These are phyloP conservation scores for Blastocystis hominis DNA, from an alignment of 352 stramenopile genomes.

Conservation along the genomic window DNA sequence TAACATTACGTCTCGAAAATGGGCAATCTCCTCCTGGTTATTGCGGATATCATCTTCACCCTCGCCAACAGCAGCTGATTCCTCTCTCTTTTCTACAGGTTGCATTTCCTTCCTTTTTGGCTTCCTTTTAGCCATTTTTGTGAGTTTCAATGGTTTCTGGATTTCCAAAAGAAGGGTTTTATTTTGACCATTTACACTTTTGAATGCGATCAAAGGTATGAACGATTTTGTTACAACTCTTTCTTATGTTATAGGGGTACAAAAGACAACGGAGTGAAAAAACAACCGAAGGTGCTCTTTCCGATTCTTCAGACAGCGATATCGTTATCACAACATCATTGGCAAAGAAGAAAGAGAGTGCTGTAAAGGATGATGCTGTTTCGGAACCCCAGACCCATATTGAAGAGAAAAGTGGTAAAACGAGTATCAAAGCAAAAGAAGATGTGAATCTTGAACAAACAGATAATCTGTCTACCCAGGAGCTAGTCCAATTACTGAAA, in stretches of 20 bases:
- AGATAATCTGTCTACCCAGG: background rate
- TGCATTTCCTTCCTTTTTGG: background rate
- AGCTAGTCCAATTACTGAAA: background rate
- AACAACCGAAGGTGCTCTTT: background rate
- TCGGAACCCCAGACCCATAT: too few relatives aligned
- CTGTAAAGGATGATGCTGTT: too few relatives aligned
- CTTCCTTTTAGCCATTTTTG: background rate
- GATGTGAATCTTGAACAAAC: background rate
- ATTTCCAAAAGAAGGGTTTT: background rate
- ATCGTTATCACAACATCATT: background rate
- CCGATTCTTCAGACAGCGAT: background rate
- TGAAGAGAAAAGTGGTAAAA: too few relatives aligned
- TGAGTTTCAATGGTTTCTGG: background rate
- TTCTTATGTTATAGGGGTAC: background rate
- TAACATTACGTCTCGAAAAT: conserved; percentile 46
- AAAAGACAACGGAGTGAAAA: background rate
- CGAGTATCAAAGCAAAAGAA: too few relatives aligned
- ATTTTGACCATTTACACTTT: background rate
- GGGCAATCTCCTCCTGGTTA: conserved; percentile 26
- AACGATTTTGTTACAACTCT: background rate
- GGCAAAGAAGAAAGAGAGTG: background rate
- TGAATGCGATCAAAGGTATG: background rate
- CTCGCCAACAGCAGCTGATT: background rate
- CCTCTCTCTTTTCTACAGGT: background rate
- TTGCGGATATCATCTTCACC: conserved; percentile 40